A percentile compares a stretch with the other conserved stretches of the same genome.
phyloP scores from a whole-genome alignment of 1,284 basidiomycete genomes.

The Ustilago curta region DNA sequence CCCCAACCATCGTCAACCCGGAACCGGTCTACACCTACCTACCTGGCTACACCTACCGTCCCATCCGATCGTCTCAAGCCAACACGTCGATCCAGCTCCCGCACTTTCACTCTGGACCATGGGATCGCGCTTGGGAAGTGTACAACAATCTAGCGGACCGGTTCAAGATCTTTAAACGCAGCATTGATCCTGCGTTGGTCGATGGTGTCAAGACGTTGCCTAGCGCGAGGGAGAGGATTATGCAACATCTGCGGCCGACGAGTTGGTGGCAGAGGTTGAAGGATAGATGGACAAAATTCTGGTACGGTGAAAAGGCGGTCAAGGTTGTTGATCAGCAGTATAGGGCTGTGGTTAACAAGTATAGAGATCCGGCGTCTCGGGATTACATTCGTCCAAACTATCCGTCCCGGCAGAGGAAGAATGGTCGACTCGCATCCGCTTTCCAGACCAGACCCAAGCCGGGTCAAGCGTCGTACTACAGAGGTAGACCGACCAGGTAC shows the following conservation, averaged over 20 bases:
- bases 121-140: slow-evolving; percentile 15
- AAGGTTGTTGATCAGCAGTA: slow-evolving; percentile 6
- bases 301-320: slow-evolving; percentile 3
- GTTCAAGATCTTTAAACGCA: slow-evolving; percentile 15
- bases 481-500: slow-evolving; percentile 1
- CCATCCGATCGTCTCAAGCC: neutral
- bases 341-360: slow-evolving; percentile 9
- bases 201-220: no score
- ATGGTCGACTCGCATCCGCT: slow-evolving; percentile 1
- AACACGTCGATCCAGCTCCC: neutral
- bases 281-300: slow-evolving; percentile 9
- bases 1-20: neutral
- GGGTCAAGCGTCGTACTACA: neutral
- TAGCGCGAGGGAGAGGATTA: slow-evolving; percentile 2
- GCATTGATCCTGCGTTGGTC: neutral
- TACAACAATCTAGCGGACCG: neutral
- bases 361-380: neutral
- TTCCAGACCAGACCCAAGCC: neutral
- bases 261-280: slow-evolving; percentile 20
- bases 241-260: slow-evolving; percentile 16
- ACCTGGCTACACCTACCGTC: neutral
- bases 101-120: slow-evolving; percentile 15
- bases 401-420: neutral
- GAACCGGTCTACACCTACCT: neutral
- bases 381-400: neutral